Evolutionary conservation across 352 stramenopile species (phyloP).

Genomic region (Pythium sp.): DNA sequence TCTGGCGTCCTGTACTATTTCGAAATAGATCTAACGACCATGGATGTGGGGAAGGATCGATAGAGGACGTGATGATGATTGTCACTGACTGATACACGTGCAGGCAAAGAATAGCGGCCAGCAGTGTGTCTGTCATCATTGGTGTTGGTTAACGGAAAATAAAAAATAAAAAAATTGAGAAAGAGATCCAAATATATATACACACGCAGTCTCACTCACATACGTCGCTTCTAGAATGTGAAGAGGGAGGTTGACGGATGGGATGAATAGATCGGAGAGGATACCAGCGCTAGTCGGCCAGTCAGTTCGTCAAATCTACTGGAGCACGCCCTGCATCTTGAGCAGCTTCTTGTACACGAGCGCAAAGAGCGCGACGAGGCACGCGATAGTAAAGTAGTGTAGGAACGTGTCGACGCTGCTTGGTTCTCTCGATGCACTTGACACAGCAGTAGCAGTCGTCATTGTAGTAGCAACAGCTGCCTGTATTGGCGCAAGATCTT

Average conservation of each 20-base stretch:
- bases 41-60: no score
- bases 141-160: not conserved
- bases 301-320: slow-evolving; percentile 16
- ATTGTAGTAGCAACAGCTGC: not conserved
- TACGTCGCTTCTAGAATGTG: not conserved
- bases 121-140: not conserved
- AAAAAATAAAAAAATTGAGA: not conserved
- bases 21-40: no score
- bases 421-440: slow-evolving; percentile 13
- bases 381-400: slow-evolving; percentile 64
- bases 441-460: not conserved
- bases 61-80: no score
- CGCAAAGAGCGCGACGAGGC: slow-evolving; percentile 67
- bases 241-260: not conserved
- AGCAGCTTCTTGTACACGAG: slow-evolving; percentile 82
- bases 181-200: not conserved
- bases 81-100: no score
- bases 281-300: not conserved
- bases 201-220: not conserved
- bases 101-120: not conserved
- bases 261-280: not conserved
- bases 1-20: no score
- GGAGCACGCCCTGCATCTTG: slow-evolving; percentile 64
- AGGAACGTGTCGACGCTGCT: slow-evolving; percentile 59
- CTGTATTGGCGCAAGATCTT: not conserved